A percentile compares a stretch with the other conserved stretches of the same genome.
phyloP scores from a whole-genome alignment of 2,329 filamentous ascomycete species.

The Diplodia sapinea region DNA sequence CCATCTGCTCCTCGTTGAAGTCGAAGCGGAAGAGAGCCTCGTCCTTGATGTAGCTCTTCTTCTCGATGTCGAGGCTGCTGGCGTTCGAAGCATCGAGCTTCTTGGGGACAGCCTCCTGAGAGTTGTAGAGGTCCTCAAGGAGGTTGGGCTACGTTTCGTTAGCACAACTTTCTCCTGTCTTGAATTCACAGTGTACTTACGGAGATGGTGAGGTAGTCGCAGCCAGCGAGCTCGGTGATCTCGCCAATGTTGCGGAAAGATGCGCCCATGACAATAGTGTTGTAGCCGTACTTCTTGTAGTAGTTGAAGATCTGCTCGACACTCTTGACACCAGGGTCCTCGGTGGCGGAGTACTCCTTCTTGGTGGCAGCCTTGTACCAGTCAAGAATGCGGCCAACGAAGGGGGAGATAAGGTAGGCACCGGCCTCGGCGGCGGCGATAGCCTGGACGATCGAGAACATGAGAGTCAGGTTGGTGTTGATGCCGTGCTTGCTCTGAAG shows the following conservation, averaged over 20 bases:
- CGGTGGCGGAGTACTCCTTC: constrained; percentile 87
- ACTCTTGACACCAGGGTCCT: constrained; percentile 95
- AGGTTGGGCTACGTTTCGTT: constrained; percentile 72
- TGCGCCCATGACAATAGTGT: constrained; percentile 99
- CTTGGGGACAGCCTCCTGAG: constrained; percentile 78
- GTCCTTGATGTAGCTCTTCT: constrained; percentile 88
- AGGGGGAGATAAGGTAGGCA: constrained; percentile 98
- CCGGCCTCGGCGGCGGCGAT: constrained; percentile 94
- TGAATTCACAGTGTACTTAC: constrained; percentile 58
- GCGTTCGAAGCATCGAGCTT: constrained; percentile 82
- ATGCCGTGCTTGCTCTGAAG: constrained; percentile 94
- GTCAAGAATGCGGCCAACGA: constrained; percentile 98
- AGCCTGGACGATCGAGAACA: constrained; percentile 96
- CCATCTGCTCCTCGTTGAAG: constrained; percentile 99
- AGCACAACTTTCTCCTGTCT: not conserved
- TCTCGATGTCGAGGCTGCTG: constrained; percentile 73
- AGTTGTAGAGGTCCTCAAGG: constrained; percentile 92
- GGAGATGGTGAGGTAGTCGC: constrained; percentile 98
- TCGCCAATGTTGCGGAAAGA: constrained; percentile 96
- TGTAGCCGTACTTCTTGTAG: constrained; percentile 99
- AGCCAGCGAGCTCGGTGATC: constrained; percentile 97
- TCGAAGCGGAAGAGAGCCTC: constrained; percentile 95
- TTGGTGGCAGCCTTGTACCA: constrained; percentile 98
- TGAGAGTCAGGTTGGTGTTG: constrained; percentile 98
- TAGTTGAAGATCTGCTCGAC: constrained; percentile 98